Base-by-base conservation (phyloP, 2,329 filamentous ascomycete genomes). In the Pseudogymnoascus sp. region DNA sequence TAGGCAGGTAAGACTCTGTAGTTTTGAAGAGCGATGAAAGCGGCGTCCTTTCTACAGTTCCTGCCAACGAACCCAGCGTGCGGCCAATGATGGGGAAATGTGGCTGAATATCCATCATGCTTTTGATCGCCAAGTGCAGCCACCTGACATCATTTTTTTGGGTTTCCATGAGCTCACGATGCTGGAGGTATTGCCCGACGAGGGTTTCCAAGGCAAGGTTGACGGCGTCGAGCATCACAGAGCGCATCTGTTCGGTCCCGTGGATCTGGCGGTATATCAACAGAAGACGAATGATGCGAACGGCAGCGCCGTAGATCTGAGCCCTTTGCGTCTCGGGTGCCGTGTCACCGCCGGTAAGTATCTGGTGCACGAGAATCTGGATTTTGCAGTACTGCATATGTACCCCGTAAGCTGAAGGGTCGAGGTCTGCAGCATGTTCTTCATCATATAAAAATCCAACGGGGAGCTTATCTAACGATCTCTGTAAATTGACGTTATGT, bases 351-450 rank as follows among this genome's bases (percentile, higher is more conserved):
- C 32, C 22, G 16, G 14, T 18, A 18, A 7, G 25, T 25, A 18
- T 11, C n/a, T 37, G 57, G 9, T 25, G 32, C 16, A 59, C 18
- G 9, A 59, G 34, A 59, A 59, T 59, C 57, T 59, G 57, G 57
- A 59, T 18, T 59, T 59, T 59, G 57, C 57, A 59, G 32, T 59
- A 59, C 57, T 59, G 57, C 32, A 38, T 41, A 12, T 59, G 57
- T 38, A 59, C 7, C 11, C 57, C 32, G 12, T 59, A 59, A 14
- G 32, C 57, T 16, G 57, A 2, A n/a, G 37, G 25, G 22, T 59
- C 34, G 32, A 59, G 18, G 32, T 41, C 37, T n/a, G 57, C 22
- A 16, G 14, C 18, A 38, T n/a, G 30, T 14, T 7, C 3, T 38
- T 59, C 57, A 38, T 59, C 22, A 41, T 59, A 59, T 11, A 22